Percentiles rank a stretch among this genome's conserved stretches.
phyloP scores from a whole-genome alignment of 306 rosid genomes.

The Lathyrus oleraceus region DNA sequence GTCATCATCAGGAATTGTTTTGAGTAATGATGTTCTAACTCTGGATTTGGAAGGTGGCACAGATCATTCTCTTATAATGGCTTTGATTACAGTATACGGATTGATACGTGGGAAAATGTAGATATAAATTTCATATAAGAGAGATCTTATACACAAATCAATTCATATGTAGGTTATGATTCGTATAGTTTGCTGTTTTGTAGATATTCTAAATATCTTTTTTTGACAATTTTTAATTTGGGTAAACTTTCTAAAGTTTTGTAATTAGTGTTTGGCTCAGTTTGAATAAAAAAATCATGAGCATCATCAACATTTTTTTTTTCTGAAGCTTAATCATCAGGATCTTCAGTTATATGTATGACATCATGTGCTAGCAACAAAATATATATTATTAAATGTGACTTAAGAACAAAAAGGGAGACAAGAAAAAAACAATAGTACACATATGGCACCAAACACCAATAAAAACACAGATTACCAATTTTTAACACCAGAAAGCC shows the following conservation, averaged over 20 bases:
- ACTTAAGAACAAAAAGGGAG: too few relatives aligned
- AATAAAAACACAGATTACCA: too few relatives aligned
- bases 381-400: too few relatives aligned
- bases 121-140: not conserved
- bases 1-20: constrained; percentile 48
- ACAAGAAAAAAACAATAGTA: too few relatives aligned
- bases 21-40: constrained; percentile 71
- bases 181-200: not conserved
- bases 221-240: not conserved
- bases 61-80: constrained; percentile 66
- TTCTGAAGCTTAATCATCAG: not conserved
- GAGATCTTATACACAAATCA: not conserved
- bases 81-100: constrained; percentile 63
- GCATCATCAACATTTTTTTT: not conserved
- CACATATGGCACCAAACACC: too few relatives aligned
- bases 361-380: too few relatives aligned
- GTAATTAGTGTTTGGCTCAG: not conserved
- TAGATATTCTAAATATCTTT: not conserved
- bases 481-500: too few relatives aligned
- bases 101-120: constrained; percentile 62
- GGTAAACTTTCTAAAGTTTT: not conserved
- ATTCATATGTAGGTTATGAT: constrained; percentile 2
- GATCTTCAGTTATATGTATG: not conserved
- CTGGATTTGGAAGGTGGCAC: constrained; percentile 50
- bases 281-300: not conserved